Conservation (phyloP, 2,329 filamentous ascomycete genomes). For the Helotiales sp. region DNA sequence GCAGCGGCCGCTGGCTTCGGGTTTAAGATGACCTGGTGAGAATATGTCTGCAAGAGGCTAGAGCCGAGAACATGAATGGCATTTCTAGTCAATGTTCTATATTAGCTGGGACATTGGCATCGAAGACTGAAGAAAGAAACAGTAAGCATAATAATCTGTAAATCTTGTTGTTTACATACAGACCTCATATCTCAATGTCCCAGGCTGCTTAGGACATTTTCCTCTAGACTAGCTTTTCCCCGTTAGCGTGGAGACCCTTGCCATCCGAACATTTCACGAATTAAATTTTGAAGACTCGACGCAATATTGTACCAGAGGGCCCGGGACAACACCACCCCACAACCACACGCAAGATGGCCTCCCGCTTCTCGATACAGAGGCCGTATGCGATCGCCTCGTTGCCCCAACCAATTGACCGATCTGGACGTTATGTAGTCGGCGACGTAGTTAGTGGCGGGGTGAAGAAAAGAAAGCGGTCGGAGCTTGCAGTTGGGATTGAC, state of each 20-base stretch:
- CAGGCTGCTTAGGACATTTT: no score
- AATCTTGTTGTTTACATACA: no score
- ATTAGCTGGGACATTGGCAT: no score
- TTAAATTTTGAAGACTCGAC: slow-evolving; percentile 15
- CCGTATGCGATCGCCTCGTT: slow-evolving; percentile 63
- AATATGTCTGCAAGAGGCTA: no score
- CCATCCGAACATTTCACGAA: slow-evolving; percentile 13
- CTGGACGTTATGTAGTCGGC: slow-evolving; percentile 54
- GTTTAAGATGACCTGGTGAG: no score
- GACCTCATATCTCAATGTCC: no score
- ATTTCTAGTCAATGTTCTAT: no score
- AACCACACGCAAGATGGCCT: slow-evolving; percentile 30
- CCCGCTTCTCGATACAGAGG: slow-evolving; percentile 60
- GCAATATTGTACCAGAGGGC: not conserved
- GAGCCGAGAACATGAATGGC: no score
- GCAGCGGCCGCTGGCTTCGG: no score
- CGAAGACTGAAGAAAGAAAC: no score
- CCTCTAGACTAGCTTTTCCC: no score
- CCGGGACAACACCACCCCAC: slow-evolving; percentile 8
- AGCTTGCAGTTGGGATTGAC: slow-evolving; percentile 63
- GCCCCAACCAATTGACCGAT: slow-evolving; percentile 56
- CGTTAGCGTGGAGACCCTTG: slow-evolving; percentile 21
- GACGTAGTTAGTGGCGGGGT: slow-evolving; percentile 61
- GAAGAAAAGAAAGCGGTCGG: slow-evolving; percentile 63
- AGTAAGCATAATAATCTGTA: no score